A percentile compares a stretch with the other conserved stretches of the same genome.
These are phyloP conservation scores for Lachancea sp. DNA, from an alignment of 805 yeast genomes.

Conservation along the genomic window DNA sequence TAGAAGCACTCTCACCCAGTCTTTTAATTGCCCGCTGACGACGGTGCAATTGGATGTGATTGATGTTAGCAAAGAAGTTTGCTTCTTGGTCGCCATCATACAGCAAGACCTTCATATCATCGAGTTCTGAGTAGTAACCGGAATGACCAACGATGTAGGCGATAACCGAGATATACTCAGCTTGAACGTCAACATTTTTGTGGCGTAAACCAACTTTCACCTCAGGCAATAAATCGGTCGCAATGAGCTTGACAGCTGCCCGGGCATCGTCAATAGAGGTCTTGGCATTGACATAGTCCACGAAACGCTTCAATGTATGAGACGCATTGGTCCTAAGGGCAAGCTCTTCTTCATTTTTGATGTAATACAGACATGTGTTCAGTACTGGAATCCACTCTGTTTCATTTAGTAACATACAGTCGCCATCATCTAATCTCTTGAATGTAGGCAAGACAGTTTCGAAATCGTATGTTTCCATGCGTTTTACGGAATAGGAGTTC, in stretches of 20 bases:
- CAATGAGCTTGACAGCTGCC: conserved; percentile 36
- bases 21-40: conserved; percentile 78
- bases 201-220: conserved; percentile 62
- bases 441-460: conserved; percentile 67
- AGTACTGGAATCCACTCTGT: conserved; percentile 77
- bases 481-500: conserved; percentile 57
- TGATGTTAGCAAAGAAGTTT: conserved; percentile 68
- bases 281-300: conserved; percentile 46
- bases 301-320: conserved; percentile 52
- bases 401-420: conserved; percentile 39
- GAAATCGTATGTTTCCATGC: conserved; percentile 73
- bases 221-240: conserved; percentile 54
- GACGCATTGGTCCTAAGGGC: conserved; percentile 76
- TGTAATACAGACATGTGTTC: conserved; percentile 58
- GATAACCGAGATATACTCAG: conserved; percentile 63
- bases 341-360: conserved; percentile 72
- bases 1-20: conserved; percentile 42
- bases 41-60: conserved; percentile 78
- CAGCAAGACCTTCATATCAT: conserved; percentile 60
- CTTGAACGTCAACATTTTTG: conserved; percentile 52
- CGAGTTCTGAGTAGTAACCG: conserved; percentile 43
- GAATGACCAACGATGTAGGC: conserved; percentile 52
- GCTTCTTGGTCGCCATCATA: conserved; percentile 73
- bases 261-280: conserved; percentile 23
- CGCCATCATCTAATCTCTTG: conserved; percentile 52